These are phyloP conservation scores for Anthracocystis setariae DNA, from an alignment of 1,284 basidiomycete species.

Conservation along the genomic window DNA sequence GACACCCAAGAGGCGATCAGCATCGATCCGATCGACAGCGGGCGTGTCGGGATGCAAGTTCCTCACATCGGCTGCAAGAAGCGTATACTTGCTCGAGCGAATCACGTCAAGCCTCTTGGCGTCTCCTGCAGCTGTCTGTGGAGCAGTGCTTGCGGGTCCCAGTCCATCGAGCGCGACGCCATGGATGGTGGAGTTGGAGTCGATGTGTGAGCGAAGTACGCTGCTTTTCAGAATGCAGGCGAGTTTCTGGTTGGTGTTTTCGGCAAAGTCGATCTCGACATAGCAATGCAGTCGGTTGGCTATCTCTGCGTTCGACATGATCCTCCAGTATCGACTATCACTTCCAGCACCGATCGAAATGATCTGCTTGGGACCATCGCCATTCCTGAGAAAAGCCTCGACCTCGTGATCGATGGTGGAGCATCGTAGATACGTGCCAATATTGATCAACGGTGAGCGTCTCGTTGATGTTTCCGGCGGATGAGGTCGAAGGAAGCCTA, in stretches of 20 bases:
- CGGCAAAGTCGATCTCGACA: conserved; percentile 88
- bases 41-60: conserved; percentile 20
- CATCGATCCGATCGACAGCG: conserved; percentile 4
- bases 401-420: conserved; percentile 83
- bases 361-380: conserved; percentile 75
- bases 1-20: conserved; percentile 20
- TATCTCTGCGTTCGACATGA: conserved; percentile 71
- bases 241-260: conserved; percentile 83
- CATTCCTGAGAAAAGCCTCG: conserved; percentile 74
- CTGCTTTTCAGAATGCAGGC: conserved; percentile 80
- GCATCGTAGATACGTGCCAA: conserved; percentile 89
- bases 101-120: conserved; percentile 9
- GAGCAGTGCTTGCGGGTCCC: neutral
- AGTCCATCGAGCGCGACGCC: conserved; percentile 11
- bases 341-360: conserved; percentile 90
- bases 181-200: conserved; percentile 7
- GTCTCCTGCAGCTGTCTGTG: neutral
- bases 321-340: conserved; percentile 90
- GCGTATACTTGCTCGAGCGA: conserved; percentile 24
- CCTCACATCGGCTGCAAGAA: conserved; percentile 38
- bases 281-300: conserved; percentile 71
- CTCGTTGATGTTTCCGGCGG: conserved; percentile 69
- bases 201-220: conserved; percentile 69
- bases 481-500: conserved; percentile 1
- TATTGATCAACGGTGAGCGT: conserved; percentile 85